A percentile compares a stretch with the other conserved stretches of the same genome.
phyloP scores from a whole-genome alignment of 2,329 filamentous ascomycete genomes.

The Talaromyces sp. region DNA sequence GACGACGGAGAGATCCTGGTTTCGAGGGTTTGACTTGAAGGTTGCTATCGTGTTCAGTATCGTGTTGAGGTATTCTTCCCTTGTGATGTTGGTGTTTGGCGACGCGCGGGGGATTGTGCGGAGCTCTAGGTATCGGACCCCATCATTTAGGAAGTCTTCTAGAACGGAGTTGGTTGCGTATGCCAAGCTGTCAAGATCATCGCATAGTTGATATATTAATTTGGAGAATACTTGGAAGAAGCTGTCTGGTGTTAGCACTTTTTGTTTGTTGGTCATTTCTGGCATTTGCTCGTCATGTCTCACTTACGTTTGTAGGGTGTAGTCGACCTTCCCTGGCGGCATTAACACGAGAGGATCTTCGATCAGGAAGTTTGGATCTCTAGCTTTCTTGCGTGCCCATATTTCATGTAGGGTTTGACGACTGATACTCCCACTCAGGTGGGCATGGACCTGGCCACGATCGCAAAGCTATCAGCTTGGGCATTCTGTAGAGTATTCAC shows the following conservation, averaged over 20 bases:
- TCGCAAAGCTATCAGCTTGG: constrained; percentile 6
- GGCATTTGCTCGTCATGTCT: background rate
- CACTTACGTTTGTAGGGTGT: constrained; percentile 69
- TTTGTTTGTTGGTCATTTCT: background rate
- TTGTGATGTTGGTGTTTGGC: constrained; percentile 56
- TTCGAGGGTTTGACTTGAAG: constrained; percentile 45
- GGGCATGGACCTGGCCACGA: constrained; percentile 68
- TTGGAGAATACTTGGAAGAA: constrained; percentile 79
- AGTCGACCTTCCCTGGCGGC: constrained; percentile 71
- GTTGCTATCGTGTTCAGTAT: constrained; percentile 66
- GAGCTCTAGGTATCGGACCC: constrained; percentile 76
- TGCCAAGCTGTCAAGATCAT: constrained; percentile 61
- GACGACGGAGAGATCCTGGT: constrained; percentile 57
- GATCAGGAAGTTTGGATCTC: constrained; percentile 56
- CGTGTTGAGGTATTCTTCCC: constrained; percentile 65
- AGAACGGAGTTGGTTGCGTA: constrained; percentile 69
- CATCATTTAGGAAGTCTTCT: constrained; percentile 67
- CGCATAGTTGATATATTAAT: constrained; percentile 77
- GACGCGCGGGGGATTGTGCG: constrained; percentile 75
- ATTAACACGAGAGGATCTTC: constrained; percentile 71
- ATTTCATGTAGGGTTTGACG: constrained; percentile 72
- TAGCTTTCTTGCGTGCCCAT: constrained; percentile 64
- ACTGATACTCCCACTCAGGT: constrained; percentile 77
- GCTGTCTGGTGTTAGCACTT: constrained; percentile 42
- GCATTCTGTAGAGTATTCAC: too few relatives aligned